Conservation (phyloP, 2,329 filamentous ascomycete genomes). For the Phialemonium atrogriseum region DNA sequence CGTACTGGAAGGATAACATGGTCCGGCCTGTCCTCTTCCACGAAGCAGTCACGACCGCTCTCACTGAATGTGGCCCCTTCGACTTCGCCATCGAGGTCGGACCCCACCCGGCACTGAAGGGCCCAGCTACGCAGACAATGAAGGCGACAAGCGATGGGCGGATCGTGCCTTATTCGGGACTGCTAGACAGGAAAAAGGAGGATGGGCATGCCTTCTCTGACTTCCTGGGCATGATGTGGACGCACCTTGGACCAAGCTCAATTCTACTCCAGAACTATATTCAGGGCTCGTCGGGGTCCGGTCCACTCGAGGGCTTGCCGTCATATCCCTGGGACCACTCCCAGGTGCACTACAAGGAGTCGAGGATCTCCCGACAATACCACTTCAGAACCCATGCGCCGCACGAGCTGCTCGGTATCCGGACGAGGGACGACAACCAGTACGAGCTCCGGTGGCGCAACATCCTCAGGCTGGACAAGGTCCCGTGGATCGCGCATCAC, state of each 20-base stretch:
- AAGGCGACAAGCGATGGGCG: conserved; percentile 10
- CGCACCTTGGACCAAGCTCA: conserved; percentile 16
- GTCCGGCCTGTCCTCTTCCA: conserved; percentile 32
- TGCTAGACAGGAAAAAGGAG: conserved; percentile 21
- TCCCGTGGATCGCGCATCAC: conserved; percentile 33
- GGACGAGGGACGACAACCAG: conserved; percentile 27
- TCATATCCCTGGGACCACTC: conserved; percentile 41
- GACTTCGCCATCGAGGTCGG: conserved; percentile 35
- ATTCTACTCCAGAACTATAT: conserved; percentile 15
- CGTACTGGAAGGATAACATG: conserved; percentile 40
- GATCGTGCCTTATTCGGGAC: conserved; percentile 20
- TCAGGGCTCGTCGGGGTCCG: conserved; percentile 12
- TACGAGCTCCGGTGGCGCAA: conserved; percentile 31
- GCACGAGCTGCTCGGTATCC: conserved; percentile 29
- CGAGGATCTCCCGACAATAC: conserved; percentile 28
- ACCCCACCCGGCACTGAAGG: conserved; percentile 34
- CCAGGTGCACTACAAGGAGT: conserved; percentile 32
- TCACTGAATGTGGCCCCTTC: conserved; percentile 15
- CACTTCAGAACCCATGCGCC: conserved; percentile 24
- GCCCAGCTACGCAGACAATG: conserved; percentile 27
- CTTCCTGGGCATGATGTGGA: conserved; percentile 25
- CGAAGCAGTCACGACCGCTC: conserved; percentile 25
- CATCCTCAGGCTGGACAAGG: conserved; percentile 24
- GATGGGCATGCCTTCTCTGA: conserved; percentile 21
- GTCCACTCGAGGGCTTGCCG: conserved; percentile 23